Percentiles rank a stretch among this genome's conserved stretches.
Conservation (phyloP, 2,329 filamentous ascomycete genomes). For the Diatrype stigma region DNA sequence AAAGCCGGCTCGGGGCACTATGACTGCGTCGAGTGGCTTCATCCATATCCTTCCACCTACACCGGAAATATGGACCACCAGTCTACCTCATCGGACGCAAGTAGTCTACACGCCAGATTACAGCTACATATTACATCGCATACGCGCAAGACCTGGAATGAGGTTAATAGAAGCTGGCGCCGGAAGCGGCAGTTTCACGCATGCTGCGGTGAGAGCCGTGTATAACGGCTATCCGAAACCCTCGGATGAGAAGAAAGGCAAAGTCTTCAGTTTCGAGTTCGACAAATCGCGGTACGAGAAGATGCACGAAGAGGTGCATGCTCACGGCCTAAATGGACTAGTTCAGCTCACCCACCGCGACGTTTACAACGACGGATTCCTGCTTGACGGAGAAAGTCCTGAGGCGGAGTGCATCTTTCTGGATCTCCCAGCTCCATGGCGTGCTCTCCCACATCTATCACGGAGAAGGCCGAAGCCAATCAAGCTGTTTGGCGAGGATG, state of each 20-base stretch:
- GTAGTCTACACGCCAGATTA: constrained; percentile 86
- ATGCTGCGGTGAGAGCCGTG: constrained; percentile 70
- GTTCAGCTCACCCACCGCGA: constrained; percentile 75
- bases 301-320: constrained; percentile 64
- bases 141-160: constrained; percentile 69
- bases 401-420: constrained; percentile 70
- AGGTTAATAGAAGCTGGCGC: constrained; percentile 76
- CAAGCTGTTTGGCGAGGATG: constrained; percentile 16
- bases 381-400: constrained; percentile 56
- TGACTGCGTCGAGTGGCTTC: constrained; percentile 63
- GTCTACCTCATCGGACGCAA: constrained; percentile 76
- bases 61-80: constrained; percentile 77
- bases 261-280: constrained; percentile 80
- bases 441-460: constrained; percentile 71
- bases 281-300: constrained; percentile 68
- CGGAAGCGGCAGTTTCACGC: constrained; percentile 79
- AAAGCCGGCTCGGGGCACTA: constrained; percentile 31
- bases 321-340: constrained; percentile 60
- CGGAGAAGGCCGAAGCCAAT: constrained; percentile 40
- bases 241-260: constrained; percentile 49
- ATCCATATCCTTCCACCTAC: constrained; percentile 75
- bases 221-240: constrained; percentile 63
- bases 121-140: constrained; percentile 75
- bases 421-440: constrained; percentile 77
- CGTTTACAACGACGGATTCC: constrained; percentile 72